Percentiles rank a stretch among this genome's conserved stretches.
Evolutionary conservation across 345 rosid genomes (phyloP).

Genomic region (Brassica napus): Da-Ae NC_063436.1:5061001-5061500

Average conservation of each 20-base stretch:
- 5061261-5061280: constrained; percentile 9
- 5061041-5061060: constrained; percentile 43
- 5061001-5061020: constrained; percentile 62
- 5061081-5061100: constrained; percentile 43
- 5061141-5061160: constrained; percentile 34
- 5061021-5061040: constrained; percentile 50
- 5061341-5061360: too few relatives aligned
- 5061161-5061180: constrained; percentile 37
- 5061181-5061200: constrained; percentile 27
- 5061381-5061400: neutral
- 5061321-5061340: too few relatives aligned
- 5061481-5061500: constrained; percentile 33
- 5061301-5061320: too few relatives aligned
- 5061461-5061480: constrained; percentile 47
- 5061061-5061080: constrained; percentile 31
- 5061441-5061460: constrained; percentile 24
- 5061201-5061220: constrained; percentile 59
- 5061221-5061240: constrained; percentile 36
- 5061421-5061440: constrained; percentile 42
- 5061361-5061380: neutral
- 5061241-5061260: constrained; percentile 40
- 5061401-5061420: constrained; percentile 31
- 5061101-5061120: constrained; percentile 46
- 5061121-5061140: constrained; percentile 36
- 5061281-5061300: too few relatives aligned